Percentiles rank a stretch among this genome's conserved stretches.
phyloP scores from a whole-genome alignment of 148 eudicot genomes.

The Vaccinium darrowii region DNA sequence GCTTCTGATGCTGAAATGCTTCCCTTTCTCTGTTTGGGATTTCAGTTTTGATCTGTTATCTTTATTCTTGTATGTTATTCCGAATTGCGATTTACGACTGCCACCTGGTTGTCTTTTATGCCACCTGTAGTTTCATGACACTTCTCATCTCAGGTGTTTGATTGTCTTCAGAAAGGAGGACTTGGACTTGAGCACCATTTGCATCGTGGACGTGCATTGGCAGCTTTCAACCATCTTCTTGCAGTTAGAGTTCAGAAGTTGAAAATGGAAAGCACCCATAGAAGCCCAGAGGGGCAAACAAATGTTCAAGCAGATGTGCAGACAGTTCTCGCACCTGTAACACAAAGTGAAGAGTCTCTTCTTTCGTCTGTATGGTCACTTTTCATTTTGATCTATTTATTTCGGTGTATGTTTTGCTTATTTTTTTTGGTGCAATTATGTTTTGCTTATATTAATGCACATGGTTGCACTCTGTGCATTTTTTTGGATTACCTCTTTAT shows the following conservation, averaged over 20 bases:
- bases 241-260: constrained; percentile 65
- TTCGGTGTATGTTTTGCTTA: not conserved
- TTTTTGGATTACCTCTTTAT: not conserved
- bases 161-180: constrained; percentile 62
- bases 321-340: constrained; percentile 65
- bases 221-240: constrained; percentile 81
- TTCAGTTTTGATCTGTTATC: not conserved
- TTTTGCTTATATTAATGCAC: not conserved
- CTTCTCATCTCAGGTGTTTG: constrained; percentile 13
- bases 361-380: constrained; percentile 68
- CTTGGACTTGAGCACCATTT: constrained; percentile 85
- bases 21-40: not conserved
- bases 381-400: constrained; percentile 15
- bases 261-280: constrained; percentile 49
- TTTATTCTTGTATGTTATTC: not conserved
- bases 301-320: constrained; percentile 80
- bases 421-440: not conserved
- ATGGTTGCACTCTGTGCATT: not conserved
- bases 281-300: constrained; percentile 56
- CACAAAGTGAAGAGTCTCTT: constrained; percentile 76
- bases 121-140: constrained; percentile 10
- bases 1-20: not conserved
- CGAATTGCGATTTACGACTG: not conserved
- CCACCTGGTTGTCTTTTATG: constrained; percentile 10
- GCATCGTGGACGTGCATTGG: constrained; percentile 93